Base-by-base conservation (phyloP, 2,329 filamentous ascomycete species). In the Endothia cerciana region DNA sequence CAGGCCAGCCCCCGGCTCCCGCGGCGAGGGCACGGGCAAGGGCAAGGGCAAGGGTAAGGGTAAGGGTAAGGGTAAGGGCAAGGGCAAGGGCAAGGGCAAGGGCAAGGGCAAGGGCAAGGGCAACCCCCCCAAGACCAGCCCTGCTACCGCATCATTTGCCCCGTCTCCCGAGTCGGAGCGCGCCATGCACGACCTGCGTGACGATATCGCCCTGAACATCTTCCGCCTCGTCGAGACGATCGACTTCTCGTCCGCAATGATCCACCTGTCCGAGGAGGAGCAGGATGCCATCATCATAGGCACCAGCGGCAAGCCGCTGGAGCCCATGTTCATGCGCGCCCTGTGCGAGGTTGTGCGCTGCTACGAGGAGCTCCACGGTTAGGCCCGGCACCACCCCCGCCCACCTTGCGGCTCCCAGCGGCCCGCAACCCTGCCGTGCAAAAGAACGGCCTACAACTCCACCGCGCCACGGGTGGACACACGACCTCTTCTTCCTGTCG, bases 131-230 rank as follows among this genome's bases (percentile, higher is more conserved):
- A 25, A 25, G 33, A 71, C 60, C 41, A 53, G 60, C 1, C 33
- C 61, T 8, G 43, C 66, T 17, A 45, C 61, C 4, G 51, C 57
- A 2, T 58, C 64, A 10, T 55, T 60, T 1, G 41, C 53, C 15
- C 58, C 49, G 13, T 65, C 65, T 1, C 64, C 64, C 43, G 57
- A 64, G 51, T 69, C 73, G 22, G 78, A 82, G 38, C 71, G 73
- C 17, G 74, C 77, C 0, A 73, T 83, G 60, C 74, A 77, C 17
- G 80, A 81, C 30, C 75, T 88, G 1, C 83, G 84, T 40, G 73
- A 77, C 0, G 85, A 83, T 0, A 75, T 88, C 22, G 75, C 80
- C 53, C 77, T 76, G 53, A 87, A 85, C 71, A 82, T 87, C 65
- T 77, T 77, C 2, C 74, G 82, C 19, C 75, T 88, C 2, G 80